Percentiles rank a stretch among this genome's conserved stretches.
Evolutionary conservation across 2,329 filamentous ascomycete genomes (phyloP).

Genomic region (Byssothecium circinans): DNA sequence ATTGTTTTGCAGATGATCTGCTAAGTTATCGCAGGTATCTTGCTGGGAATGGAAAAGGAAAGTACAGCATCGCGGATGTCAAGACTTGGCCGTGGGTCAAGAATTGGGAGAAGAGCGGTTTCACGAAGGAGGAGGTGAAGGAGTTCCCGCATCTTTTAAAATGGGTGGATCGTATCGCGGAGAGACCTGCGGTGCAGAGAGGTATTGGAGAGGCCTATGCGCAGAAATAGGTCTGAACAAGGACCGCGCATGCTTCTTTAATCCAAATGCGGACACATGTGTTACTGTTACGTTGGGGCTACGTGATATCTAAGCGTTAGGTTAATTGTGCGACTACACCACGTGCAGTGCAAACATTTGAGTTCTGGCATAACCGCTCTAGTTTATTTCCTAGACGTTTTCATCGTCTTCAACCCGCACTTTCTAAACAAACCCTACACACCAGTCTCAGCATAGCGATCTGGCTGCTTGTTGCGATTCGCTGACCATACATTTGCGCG

Average conservation of each 20-base stretch:
- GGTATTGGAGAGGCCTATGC: slow-evolving; percentile 35
- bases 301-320: neutral
- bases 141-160: slow-evolving; percentile 55
- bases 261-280: no score
- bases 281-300: neutral
- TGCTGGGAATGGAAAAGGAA: slow-evolving; percentile 58
- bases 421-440: no score
- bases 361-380: no score
- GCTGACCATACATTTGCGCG: no score
- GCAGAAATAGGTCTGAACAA: neutral
- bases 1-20: neutral
- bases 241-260: no score
- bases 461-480: no score
- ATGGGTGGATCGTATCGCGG: slow-evolving; percentile 57
- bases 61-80: slow-evolving; percentile 58
- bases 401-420: no score
- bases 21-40: slow-evolving; percentile 28
- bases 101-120: slow-evolving; percentile 48
- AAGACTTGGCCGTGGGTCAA: slow-evolving; percentile 56
- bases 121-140: slow-evolving; percentile 53
- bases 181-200: slow-evolving; percentile 52
- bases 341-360: no score
- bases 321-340: neutral
- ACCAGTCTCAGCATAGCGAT: no score
- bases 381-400: no score